Conservation (phyloP, 139 green algal species). For the Haematococcus lacustris region DNA sequence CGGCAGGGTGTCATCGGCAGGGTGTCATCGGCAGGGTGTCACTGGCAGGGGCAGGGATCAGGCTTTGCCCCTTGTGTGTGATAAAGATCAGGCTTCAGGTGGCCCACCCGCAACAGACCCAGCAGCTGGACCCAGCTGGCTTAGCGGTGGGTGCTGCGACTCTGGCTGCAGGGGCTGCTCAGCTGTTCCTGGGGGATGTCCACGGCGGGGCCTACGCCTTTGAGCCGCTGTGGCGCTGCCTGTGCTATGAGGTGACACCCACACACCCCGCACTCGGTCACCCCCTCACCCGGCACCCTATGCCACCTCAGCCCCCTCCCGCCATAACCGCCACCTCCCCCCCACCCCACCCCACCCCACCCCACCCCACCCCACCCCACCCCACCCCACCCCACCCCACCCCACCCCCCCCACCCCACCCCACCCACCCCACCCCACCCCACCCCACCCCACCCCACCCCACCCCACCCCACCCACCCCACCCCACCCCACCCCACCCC, state of each 20-base stretch:
- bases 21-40: too few relatives aligned
- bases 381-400: neutral
- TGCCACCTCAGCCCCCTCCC: neutral
- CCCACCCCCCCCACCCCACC: neutral
- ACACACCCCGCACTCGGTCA: neutral
- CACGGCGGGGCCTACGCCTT: conserved; percentile 50
- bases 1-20: too few relatives aligned
- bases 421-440: too few relatives aligned
- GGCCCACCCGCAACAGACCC: neutral
- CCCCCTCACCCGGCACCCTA: neutral
- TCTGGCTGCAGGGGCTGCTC: conserved; percentile 30
- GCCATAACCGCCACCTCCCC: neutral
- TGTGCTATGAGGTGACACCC: conserved; percentile 19
- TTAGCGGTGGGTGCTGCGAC: too few relatives aligned
- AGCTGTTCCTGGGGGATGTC: conserved; percentile 78
- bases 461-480: too few relatives aligned
- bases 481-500: too few relatives aligned
- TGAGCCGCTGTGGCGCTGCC: conserved; percentile 52
- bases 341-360: neutral
- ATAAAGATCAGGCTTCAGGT: neutral
- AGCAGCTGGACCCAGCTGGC: too few relatives aligned
- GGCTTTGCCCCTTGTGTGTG: conserved; percentile 51
- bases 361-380: neutral
- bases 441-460: too few relatives aligned
- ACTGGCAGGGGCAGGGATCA: too few relatives aligned